Evolutionary conservation across 805 yeast species (phyloP), one percentile per base, ranked within the genome.

Genomic region (Saccharomyces mikatae): DNA sequence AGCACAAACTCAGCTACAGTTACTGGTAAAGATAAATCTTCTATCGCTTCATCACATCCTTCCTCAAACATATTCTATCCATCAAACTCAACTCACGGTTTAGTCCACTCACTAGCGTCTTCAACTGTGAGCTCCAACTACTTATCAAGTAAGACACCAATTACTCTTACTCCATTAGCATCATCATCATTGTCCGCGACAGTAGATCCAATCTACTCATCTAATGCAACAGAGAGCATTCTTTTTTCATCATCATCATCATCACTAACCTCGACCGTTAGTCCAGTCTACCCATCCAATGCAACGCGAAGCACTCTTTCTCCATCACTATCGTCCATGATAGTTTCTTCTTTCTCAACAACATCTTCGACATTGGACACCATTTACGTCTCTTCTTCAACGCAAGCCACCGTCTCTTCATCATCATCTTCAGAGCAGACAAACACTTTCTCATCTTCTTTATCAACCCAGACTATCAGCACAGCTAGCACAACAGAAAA

Each of bases 401-500:
- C 56, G n/a, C 51, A 58, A 28, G 46, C 53, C 4, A 36, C 24
- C 24, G 4, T 36, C 17, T 36, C 10, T 21, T 36, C 24, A 14
- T 50, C 24, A 41, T 61, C 21, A 27, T 47, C 47, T 48, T 53
- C 21, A 24, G 55, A 11, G 17, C 44, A 36, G 17, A 6, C 44
- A 36, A 36, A 17, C 3, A 27, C 58, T 8, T 44, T 58, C 9
- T 4, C 46, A 2, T 41, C 56, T 26, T 22, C 54, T 41, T 22
- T 56, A 14, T 31, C 49, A 6, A 11, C 52, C 8, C 30, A 52
- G 13, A 9, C 48, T 17, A 41, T 54, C 24, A 32, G 57, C 21
- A 28, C 59, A 11, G 51, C 61, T 1, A 36, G 64, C 11, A 24
- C 65, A 29, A 47, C 62, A 9, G 51, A 60, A 36, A 36, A 36